Conservation (phyloP, 768 basidiomycete genomes). For the Hemileccinum impolitum region DNA sequence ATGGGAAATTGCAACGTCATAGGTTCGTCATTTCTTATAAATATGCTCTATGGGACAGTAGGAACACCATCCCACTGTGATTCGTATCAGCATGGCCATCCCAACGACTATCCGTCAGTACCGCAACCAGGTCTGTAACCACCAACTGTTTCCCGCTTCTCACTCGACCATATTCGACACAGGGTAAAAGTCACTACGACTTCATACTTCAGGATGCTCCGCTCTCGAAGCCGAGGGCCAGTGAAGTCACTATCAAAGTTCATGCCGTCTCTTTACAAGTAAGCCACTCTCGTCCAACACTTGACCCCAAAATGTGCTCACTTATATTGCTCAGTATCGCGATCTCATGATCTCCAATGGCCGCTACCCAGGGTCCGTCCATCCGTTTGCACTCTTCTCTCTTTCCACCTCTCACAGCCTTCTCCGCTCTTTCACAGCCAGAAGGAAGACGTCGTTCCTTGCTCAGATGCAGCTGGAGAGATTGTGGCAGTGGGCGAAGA, state of each 20-base stretch:
- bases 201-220: slow-evolving; percentile 25
- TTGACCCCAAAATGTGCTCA: neutral
- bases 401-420: slow-evolving; percentile 29
- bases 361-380: slow-evolving; percentile 35
- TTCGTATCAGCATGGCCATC: slow-evolving; percentile 8
- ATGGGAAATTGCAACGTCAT: too few relatives aligned
- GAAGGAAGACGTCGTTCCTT: slow-evolving; percentile 29
- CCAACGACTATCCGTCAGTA: slow-evolving; percentile 16
- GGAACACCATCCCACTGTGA: too few relatives aligned
- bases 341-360: slow-evolving; percentile 44
- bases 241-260: slow-evolving; percentile 53
- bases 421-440: slow-evolving; percentile 9
- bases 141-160: neutral
- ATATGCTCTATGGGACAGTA: too few relatives aligned
- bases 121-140: slow-evolving; percentile 8
- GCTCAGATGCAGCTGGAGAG: slow-evolving; percentile 57
- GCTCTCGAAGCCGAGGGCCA: slow-evolving; percentile 35
- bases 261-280: slow-evolving; percentile 57
- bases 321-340: slow-evolving; percentile 38
- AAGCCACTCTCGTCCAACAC: neutral
- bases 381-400: slow-evolving; percentile 5
- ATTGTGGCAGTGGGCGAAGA: slow-evolving; percentile 43
- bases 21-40: too few relatives aligned
- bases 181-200: slow-evolving; percentile 28
- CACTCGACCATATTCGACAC: neutral